Evolutionary conservation across 257 asterid species (phyloP), one percentile per base, ranked within the genome.

Genomic region (Solanum appendiculatum): DNA sequence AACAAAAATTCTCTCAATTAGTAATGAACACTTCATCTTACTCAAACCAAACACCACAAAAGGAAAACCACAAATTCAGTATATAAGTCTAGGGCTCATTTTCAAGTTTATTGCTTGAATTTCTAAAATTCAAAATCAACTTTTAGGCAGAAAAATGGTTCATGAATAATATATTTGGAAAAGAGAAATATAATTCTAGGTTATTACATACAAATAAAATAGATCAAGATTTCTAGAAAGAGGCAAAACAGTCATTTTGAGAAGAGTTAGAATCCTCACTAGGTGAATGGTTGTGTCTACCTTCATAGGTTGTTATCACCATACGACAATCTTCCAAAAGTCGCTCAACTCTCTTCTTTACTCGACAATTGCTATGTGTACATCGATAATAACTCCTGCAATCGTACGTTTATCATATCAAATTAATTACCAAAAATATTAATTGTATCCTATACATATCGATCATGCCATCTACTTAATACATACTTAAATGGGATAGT

Each of bases 221-320:
- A 72, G 64, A 18, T 15, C 2, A 51, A 51, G 21, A 18, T 51
- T 51, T 51, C 37, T 88, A 92, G 82, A 92, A 93, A 1, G 96
- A 90, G 56, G 94, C 89, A 91, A 94, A 92, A 86, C 98, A 92
- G 74, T 95, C 97, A 51, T 92, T 93, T 29, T 96, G 96, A 14
- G 95, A 90, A 27, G 98, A 92, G 91, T 94, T 93, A 11, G 97
- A 93, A 36, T 96, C 98, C 86, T 95, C 98, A 82, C 92, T 94
- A 9, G 99, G 99, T 77, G 98, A 86, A 88, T 96, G 99, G 91
- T 92, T 95, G 91, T 96, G 99, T 78, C 99, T 87, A 63, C 99
- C 99, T 94, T 96, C 99, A 54, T 96, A 95, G 27, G 98, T 96
- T 18, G 99, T 96, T 60, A 96, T 96, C 5, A 96, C 99, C 99